Conservation (phyloP, 2,329 filamentous ascomycete genomes). For the Sordariomycetes sp. region DNA sequence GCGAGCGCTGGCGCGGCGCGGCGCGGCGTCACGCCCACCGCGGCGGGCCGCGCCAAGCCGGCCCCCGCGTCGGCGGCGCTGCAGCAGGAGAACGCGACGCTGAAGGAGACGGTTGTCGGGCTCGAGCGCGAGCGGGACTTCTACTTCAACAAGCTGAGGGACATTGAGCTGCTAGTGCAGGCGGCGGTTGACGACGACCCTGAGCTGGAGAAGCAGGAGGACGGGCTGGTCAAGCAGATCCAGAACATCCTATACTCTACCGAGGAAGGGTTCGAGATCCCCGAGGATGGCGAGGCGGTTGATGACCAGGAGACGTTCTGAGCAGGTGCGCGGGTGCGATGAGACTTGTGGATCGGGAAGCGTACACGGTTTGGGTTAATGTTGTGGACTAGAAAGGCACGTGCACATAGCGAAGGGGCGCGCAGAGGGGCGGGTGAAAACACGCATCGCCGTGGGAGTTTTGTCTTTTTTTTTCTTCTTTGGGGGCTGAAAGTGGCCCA, state of each 20-base stretch:
- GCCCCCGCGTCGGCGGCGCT: slow-evolving; percentile 50
- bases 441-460: neutral
- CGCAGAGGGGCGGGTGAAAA: neutral
- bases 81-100: slow-evolving; percentile 69
- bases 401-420: neutral
- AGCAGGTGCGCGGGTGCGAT: slow-evolving; percentile 5
- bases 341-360: neutral
- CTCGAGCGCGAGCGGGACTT: slow-evolving; percentile 95
- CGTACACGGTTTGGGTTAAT: neutral
- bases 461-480: neutral
- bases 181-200: slow-evolving; percentile 86
- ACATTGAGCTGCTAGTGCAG: slow-evolving; percentile 92
- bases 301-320: slow-evolving; percentile 75
- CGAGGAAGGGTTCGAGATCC: slow-evolving; percentile 86
- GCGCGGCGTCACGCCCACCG: slow-evolving; percentile 47
- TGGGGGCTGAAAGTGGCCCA: neutral
- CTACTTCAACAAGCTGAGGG: slow-evolving; percentile 96
- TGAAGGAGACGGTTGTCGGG: slow-evolving; percentile 92
- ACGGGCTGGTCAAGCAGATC: slow-evolving; percentile 86
- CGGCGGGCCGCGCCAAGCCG: slow-evolving; percentile 27
- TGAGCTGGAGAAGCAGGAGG: slow-evolving; percentile 86
- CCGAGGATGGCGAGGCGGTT: slow-evolving; percentile 57
- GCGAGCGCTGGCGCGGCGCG: slow-evolving; percentile 36
- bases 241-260: slow-evolving; percentile 96
- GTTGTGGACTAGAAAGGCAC: neutral